Percentiles rank a stretch among this genome's conserved stretches.
phyloP scores from a whole-genome alignment of 2,329 filamentous ascomycete species.

The Fusarium dlaminii region DNA sequence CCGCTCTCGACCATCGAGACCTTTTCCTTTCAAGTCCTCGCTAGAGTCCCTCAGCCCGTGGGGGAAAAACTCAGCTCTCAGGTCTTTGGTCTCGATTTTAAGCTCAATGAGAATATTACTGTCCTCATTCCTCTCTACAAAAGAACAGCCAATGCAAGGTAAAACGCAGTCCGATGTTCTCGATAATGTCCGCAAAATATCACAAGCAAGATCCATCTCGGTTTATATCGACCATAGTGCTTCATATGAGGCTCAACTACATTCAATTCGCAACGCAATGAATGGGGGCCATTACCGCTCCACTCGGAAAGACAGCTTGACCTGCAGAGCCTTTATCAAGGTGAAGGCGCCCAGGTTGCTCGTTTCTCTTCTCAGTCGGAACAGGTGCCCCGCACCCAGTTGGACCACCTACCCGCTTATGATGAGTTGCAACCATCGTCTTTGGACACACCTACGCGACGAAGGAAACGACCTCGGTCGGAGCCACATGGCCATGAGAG shows the following conservation, averaged over 20 bases:
- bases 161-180: accelerated
- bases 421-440: neutral
- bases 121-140: neutral
- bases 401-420: accelerated
- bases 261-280: accelerated
- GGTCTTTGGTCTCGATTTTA: neutral
- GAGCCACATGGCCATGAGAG: neutral
- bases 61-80: neutral
- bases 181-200: neutral
- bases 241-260: neutral
- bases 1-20: neutral
- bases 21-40: accelerated
- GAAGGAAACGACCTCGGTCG: neutral
- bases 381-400: neutral
- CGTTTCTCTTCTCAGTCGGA: neutral
- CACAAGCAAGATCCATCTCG: accelerated
- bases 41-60: neutral
- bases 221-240: neutral
- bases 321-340: neutral
- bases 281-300: neutral
- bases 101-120: neutral
- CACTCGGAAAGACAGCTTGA: neutral
- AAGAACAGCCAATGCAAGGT: neutral
- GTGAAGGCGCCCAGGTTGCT: neutral
- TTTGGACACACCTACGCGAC: accelerated